phyloP scores from a whole-genome alignment of 192 early-diverging fungal genomes.

The Funneliformis mosseae region DNA sequence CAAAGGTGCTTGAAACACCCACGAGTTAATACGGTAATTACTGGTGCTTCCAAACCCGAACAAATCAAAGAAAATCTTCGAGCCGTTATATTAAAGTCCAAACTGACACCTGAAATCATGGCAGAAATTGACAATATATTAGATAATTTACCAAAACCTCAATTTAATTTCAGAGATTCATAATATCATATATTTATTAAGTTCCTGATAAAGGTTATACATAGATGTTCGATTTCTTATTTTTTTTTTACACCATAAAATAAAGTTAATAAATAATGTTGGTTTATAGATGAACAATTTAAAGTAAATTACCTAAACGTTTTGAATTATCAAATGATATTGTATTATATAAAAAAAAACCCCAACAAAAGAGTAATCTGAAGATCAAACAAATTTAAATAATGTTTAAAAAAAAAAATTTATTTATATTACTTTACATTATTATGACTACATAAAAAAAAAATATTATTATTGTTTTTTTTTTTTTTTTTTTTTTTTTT shows the following conservation, averaged over 20 bases:
- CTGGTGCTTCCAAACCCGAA: conserved; percentile 65
- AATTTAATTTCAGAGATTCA: conserved; percentile 57
- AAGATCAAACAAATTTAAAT: not conserved
- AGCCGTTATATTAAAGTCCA: conserved; percentile 56
- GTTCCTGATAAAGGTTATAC: not conserved
- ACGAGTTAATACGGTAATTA: conserved; percentile 59
- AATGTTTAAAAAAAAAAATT: not conserved
- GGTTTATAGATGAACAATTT: too few species aligned
- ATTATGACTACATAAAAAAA: too few species aligned
- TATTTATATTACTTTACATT: too few species aligned
- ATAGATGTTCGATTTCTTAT: too few species aligned
- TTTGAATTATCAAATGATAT: too few species aligned
- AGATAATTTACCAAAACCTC: conserved; percentile 64
- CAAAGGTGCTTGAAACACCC: conserved; percentile 63
- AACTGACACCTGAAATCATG: conserved; percentile 72
- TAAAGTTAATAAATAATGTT: too few species aligned
- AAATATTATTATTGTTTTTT: too few species aligned
- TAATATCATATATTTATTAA: too few species aligned
- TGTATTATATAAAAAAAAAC: not conserved
- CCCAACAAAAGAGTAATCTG: not conserved
- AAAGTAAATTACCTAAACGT: too few species aligned
- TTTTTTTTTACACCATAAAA: too few species aligned
- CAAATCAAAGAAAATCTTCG: conserved; percentile 78
- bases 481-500: too few species aligned
- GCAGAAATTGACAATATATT: conserved; percentile 68